phyloP scores from a whole-genome alignment of 768 basidiomycete genomes.

The Austroboletus eburneus region DNA sequence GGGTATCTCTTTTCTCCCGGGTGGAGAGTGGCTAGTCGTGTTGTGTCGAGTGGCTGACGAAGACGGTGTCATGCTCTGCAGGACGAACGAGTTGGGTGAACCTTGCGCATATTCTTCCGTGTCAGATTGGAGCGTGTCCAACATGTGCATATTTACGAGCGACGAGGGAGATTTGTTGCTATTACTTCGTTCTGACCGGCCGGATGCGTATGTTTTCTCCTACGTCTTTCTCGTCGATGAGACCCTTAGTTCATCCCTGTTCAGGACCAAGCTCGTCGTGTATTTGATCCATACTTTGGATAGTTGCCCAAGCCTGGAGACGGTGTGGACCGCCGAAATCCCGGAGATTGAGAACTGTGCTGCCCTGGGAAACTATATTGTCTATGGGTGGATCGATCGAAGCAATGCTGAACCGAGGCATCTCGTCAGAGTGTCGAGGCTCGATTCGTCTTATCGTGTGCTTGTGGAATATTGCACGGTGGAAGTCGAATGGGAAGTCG shows the following conservation, averaged over 20 bases:
- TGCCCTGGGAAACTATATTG: conserved; percentile 4
- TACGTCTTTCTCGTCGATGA: background rate
- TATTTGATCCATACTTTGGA: background rate
- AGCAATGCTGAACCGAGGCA: background rate
- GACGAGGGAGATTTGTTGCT: conserved; percentile 1
- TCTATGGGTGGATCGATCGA: conserved; percentile 9
- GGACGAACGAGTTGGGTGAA: background rate
- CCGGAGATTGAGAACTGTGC: conserved; percentile 1
- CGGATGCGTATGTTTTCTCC: background rate
- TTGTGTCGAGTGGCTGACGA: background rate
- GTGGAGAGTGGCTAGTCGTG: conserved; percentile 9
- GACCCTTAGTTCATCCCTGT: background rate
- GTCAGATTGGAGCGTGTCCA: background rate
- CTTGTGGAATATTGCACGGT: background rate
- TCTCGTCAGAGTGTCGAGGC: conserved; percentile 1
- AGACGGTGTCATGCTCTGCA: conserved; percentile 7
- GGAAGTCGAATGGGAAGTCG: background rate
- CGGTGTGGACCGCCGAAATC: background rate
- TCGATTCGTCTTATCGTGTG: conserved; percentile 1
- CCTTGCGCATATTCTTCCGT: background rate
- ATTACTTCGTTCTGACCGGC: conserved; percentile 2
- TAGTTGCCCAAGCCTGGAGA: background rate
- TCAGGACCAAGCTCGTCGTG: conserved; percentile 2
- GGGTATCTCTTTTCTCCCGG: conserved; percentile 9
- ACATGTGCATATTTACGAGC: conserved; percentile 2